Evolutionary conservation across 1,284 basidiomycete species (phyloP).

Genomic region (Trametes pubescens): DNA sequence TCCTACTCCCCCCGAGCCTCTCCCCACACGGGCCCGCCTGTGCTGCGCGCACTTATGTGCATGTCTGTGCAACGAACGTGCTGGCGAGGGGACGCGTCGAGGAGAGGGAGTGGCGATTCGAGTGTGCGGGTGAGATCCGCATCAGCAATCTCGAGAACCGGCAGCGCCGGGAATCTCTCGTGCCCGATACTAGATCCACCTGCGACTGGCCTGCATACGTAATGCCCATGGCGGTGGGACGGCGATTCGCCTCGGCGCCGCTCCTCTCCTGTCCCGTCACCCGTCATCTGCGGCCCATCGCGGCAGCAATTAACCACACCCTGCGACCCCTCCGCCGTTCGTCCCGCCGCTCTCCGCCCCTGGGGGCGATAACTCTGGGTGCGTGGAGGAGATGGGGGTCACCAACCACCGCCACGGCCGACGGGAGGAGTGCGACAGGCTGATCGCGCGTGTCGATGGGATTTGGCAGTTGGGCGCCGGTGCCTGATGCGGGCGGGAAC

Average conservation of each 20-base stretch:
- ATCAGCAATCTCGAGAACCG: conserved; percentile 44
- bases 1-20: conserved; percentile 7
- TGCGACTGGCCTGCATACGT: conserved; percentile 34
- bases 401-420: conserved; percentile 21
- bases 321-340: neutral
- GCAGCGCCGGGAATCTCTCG: conserved; percentile 40
- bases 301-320: conserved; percentile 5
- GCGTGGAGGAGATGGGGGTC: conserved; percentile 17
- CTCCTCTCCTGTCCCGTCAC: conserved; percentile 33
- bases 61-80: conserved; percentile 1
- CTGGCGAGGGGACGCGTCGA: conserved; percentile 18
- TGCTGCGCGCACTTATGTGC: neutral
- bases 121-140: conserved; percentile 37
- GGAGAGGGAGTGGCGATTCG: conserved; percentile 24
- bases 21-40: conserved; percentile 1
- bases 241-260: conserved; percentile 42
- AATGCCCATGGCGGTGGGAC: conserved; percentile 40
- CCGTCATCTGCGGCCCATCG: conserved; percentile 25
- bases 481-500: conserved; percentile 28
- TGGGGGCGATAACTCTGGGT: neutral
- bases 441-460: conserved; percentile 23
- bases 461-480: conserved; percentile 35
- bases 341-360: neutral
- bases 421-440: neutral
- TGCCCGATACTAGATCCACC: conserved; percentile 42